These are phyloP conservation scores for Zoysia japonica DNA, from an alignment of 176 grass and related monocot genomes.

Conservation along the genomic window DNA sequence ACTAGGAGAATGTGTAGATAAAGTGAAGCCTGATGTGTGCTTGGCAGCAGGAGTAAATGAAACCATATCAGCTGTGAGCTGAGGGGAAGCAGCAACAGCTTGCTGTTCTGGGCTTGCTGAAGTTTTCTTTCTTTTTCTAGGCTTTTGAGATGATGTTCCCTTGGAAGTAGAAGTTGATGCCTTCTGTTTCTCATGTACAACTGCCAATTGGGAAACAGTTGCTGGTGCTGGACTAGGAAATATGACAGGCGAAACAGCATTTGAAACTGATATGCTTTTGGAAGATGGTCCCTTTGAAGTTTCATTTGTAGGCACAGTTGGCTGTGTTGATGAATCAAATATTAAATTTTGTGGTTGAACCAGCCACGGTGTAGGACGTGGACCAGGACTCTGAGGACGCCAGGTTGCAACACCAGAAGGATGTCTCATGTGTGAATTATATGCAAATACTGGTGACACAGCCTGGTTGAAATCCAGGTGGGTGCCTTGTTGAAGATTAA, in stretches of 20 bases:
- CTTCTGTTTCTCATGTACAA: slow-evolving; percentile 58
- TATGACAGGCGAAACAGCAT: slow-evolving; percentile 50
- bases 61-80: slow-evolving; percentile 46
- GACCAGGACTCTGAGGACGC: slow-evolving; percentile 59
- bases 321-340: slow-evolving; percentile 69
- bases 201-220: slow-evolving; percentile 43
- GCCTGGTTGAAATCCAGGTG: slow-evolving; percentile 82
- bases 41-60: slow-evolving; percentile 48
- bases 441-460: slow-evolving; percentile 64
- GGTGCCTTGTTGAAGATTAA: slow-evolving; percentile 64
- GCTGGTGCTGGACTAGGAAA: slow-evolving; percentile 41
- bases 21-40: slow-evolving; percentile 42
- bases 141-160: slow-evolving; percentile 56
- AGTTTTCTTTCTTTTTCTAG: slow-evolving; percentile 97
- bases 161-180: slow-evolving; percentile 54
- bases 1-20: slow-evolving; percentile 57
- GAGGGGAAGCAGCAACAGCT: slow-evolving; percentile 40
- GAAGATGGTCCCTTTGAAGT: slow-evolving; percentile 56
- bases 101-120: slow-evolving; percentile 54
- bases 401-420: slow-evolving; percentile 53
- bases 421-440: slow-evolving; percentile 68
- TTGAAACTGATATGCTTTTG: slow-evolving; percentile 51
- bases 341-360: slow-evolving; percentile 66
- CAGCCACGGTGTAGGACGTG: slow-evolving; percentile 59
- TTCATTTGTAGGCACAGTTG: slow-evolving; percentile 55